These are phyloP conservation scores for Isochrysis galbana DNA, from an alignment of 78 protist genomes.

Conservation along the genomic window DNA sequence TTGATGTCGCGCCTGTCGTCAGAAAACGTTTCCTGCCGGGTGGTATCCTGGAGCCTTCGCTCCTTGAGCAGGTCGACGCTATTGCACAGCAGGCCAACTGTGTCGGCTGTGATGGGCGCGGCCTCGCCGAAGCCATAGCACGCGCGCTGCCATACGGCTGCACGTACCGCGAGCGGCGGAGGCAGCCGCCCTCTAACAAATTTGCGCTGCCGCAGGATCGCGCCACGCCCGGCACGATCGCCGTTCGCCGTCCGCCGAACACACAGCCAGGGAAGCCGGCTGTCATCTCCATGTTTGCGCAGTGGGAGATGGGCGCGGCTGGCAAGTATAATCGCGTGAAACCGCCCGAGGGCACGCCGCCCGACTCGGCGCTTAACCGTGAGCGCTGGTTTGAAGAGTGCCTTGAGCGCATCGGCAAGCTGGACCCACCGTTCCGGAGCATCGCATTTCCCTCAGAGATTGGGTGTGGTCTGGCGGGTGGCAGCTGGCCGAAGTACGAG, in stretches of 20 bases:
- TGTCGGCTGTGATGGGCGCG: conserved; percentile 17
- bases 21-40: no score
- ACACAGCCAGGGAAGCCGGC: neutral
- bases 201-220: neutral
- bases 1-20: no score
- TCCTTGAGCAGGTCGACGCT: neutral
- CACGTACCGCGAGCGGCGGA: neutral
- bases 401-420: neutral
- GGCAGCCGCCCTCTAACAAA: neutral
- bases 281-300: neutral
- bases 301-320: conserved; percentile 26
- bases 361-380: neutral
- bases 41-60: neutral
- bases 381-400: neutral
- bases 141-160: neutral
- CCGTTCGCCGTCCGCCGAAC: conserved; percentile 12
- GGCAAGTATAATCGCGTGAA: conserved; percentile 1
- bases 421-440: neutral
- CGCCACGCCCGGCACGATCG: neutral
- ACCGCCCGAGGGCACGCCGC: neutral
- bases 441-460: neutral
- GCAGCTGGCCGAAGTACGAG: neutral
- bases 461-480: neutral
- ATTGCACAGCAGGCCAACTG: conserved; percentile 5
- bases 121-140: neutral